Percentiles rank a stretch among this genome's conserved stretches.
Conservation (phyloP, 805 yeast genomes). For the Yarrowia sp. region DNA sequence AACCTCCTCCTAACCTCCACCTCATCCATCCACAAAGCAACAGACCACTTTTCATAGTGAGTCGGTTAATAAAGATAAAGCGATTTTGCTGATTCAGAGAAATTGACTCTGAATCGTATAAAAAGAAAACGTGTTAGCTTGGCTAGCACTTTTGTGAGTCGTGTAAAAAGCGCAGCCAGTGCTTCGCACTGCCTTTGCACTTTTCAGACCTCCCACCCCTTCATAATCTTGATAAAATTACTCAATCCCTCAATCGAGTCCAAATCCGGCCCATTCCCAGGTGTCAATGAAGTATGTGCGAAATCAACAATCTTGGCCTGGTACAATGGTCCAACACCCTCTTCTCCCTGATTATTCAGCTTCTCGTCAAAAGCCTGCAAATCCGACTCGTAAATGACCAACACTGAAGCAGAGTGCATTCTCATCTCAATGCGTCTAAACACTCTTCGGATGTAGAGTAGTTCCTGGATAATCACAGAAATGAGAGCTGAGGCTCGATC, state of each 20-base stretch:
- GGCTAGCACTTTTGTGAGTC: too few species aligned
- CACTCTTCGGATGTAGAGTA: slow-evolving; percentile 66
- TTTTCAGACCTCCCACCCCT: slow-evolving; percentile 1
- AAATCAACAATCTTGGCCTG: slow-evolving; percentile 75
- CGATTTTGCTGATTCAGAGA: too few species aligned
- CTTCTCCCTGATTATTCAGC: slow-evolving; percentile 35
- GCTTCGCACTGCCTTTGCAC: not conserved
- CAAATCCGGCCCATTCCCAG: slow-evolving; percentile 68
- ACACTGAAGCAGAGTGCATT: slow-evolving; percentile 67
- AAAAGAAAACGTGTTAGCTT: too few species aligned
- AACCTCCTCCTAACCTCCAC: too few species aligned
- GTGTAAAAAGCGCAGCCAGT: too few species aligned
- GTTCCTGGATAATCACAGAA: slow-evolving; percentile 51
- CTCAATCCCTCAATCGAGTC: slow-evolving; percentile 69
- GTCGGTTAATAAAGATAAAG: too few species aligned
- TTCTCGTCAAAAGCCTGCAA: slow-evolving; percentile 48
- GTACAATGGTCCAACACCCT: slow-evolving; percentile 47
- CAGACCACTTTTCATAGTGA: too few species aligned
- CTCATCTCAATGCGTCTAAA: slow-evolving; percentile 61
- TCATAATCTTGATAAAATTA: slow-evolving; percentile 46
- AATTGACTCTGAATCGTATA: too few species aligned
- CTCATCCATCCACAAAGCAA: too few species aligned
- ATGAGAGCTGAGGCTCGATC: slow-evolving; percentile 42
- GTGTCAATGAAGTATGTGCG: slow-evolving; percentile 73
- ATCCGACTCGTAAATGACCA: slow-evolving; percentile 75